Evolutionary conservation across 1,139 yeast species (phyloP), one percentile per base, ranked within the genome.

Genomic region (Magnusiomyces fungicola): DNA sequence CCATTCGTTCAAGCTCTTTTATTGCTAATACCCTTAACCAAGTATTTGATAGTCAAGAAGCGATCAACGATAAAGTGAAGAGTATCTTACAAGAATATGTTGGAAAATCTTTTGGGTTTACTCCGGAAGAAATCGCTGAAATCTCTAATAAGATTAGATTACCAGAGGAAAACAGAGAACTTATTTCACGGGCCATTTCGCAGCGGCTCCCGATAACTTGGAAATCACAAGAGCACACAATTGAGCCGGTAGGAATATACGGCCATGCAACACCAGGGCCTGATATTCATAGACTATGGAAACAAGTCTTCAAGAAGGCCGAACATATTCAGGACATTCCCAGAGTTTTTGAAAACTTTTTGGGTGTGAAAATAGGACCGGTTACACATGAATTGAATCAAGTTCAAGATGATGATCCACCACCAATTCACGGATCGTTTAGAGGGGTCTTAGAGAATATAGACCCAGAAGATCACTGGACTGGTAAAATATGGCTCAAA

Each of bases 1-100:
- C n/a, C 21, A 69, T 78, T 16, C 89, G 83, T 61, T 83, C 94
- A 1, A 85, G 92, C 39, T 95, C 84, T 63, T 83, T 67, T 61
- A 68, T 84, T 51, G 71, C 76, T 9, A 58, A 61, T 23, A 70
- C 70, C 55, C 63, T 74, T 50, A 64, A 65, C 30, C 30, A 12
- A 2, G 61, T 65, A 21, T 63, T 56, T 53, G 55, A 68, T 12
- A 68, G 69, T 14, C 29, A 36, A 14, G 45, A n/a, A 18, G 19
- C n/a, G 21, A 62, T 66, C 1, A 65, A 70, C 48, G 59, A 73
- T 36, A 61, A 62, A n/a, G n/a, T n/a, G n/a, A n/a, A n/a, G n/a
- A n/a, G n/a, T n/a, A n/a, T n/a, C n/a, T n/a, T n/a, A n/a, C n/a
- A n/a, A n/a, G n/a, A n/a, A n/a, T n/a, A n/a, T n/a, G n/a, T n/a